These are phyloP conservation scores for Amanita phalloides DNA, from an alignment of 768 basidiomycete genomes.

Conservation along the genomic window DNA sequence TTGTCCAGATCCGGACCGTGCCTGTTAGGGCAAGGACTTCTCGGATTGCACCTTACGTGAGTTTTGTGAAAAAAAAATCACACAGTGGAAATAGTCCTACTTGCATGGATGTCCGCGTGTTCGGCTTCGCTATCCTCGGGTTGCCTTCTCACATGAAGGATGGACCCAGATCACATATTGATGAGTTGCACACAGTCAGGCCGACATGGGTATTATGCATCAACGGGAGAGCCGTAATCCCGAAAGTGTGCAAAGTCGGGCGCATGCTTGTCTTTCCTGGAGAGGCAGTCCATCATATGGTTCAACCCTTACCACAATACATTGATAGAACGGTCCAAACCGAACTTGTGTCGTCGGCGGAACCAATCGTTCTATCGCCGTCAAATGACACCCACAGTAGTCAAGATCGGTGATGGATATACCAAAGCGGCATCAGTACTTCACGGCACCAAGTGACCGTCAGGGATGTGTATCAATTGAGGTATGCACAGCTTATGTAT, in stretches of 20 bases:
- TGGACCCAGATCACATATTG: neutral
- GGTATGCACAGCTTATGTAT: too few relatives aligned
- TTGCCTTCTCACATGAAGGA: neutral
- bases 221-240: neutral
- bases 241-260: neutral
- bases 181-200: neutral
- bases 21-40: neutral
- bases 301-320: neutral
- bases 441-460: too few relatives aligned
- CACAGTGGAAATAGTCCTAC: neutral
- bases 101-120: too few relatives aligned
- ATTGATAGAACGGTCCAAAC: neutral
- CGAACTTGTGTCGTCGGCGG: neutral
- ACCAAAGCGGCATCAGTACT: too few relatives aligned
- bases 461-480: too few relatives aligned
- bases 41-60: neutral
- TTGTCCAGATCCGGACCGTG: constrained; percentile 15
- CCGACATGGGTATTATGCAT: neutral
- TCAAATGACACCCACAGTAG: neutral
- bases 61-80: too few relatives aligned
- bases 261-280: neutral
- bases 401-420: neutral
- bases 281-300: neutral
- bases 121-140: neutral
- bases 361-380: neutral